Evolutionary conservation across 108 stramenopile species (phyloP), one percentile per base, ranked within the genome.

Genomic region (Cylindrotheca fusiformis): DNA sequence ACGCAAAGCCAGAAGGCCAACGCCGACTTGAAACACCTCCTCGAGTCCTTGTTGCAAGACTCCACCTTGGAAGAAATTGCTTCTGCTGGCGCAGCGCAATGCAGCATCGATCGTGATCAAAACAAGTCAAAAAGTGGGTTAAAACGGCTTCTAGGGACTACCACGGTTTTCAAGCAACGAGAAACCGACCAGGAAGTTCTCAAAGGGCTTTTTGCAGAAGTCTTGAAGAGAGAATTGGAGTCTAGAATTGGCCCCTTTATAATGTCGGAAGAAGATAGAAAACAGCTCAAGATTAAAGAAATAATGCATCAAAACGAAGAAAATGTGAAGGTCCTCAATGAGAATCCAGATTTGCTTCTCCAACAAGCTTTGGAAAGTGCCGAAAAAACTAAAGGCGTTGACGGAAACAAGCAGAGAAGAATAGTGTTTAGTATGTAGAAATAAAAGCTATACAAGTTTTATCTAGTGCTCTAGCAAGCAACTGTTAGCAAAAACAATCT

Each of bases 11-110:
- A 1, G 32, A 20, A 30, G 33, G 31, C 19, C 45, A 25, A 4
- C 29, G 22, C 33, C 18, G 47, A 28, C 36, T 51, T 50, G 31
- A 65, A 55, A 46, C 23, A 19, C 6, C 48, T 23, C 41, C 62
- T 2, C 52, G 59, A 31, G 41, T 47, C 36, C 0, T 33, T 74
- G 1, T 22, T 41, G 0, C 21, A 33, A 22, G 47, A 66, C 4
- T 53, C 48, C 20, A 56, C 52, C 27, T 6, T 61, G 22, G 5
- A 47, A 44, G 54, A 60, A 6, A 45, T 74, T 1, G 60, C 58
- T 22, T 4, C 30, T 14, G 25, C 53, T 3, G 45, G 55, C 31
- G 49, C 50, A n/a, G n/a, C n/a, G n/a, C 12, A 17, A 45, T 17
- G 44, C 10, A 45, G 17, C 21, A 22, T n/a, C 12, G 21, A 51